A percentile compares a stretch with the other conserved stretches of the same genome.
phyloP scores from a whole-genome alignment of 768 basidiomycete species.

The Rhodotorula sphaerocarpa region DNA sequence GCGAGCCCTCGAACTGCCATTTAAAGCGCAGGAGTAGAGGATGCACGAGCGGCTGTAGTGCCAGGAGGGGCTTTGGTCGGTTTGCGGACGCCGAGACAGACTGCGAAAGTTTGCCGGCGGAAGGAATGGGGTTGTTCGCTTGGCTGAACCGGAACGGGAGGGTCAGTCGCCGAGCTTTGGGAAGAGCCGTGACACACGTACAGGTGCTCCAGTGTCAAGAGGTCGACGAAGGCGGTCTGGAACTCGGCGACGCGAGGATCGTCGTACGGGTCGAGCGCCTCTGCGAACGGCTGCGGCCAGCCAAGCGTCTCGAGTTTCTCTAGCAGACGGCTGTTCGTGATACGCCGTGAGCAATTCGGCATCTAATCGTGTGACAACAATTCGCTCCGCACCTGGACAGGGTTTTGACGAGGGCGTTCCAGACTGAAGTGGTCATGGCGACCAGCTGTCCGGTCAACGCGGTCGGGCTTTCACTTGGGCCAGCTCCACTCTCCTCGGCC shows the following conservation, averaged over 20 bases:
- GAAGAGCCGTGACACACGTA: slow-evolving; percentile 45
- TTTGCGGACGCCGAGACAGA: background rate
- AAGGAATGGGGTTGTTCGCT: slow-evolving; percentile 21
- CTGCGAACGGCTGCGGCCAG: slow-evolving; percentile 80
- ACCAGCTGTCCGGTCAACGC: slow-evolving; percentile 45
- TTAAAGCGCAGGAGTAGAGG: slow-evolving; percentile 81
- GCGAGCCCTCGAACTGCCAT: slow-evolving; percentile 82
- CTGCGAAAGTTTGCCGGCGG: background rate
- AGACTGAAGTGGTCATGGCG: slow-evolving; percentile 53
- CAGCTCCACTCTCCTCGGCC: slow-evolving; percentile 36
- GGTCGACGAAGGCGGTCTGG: slow-evolving; percentile 65
- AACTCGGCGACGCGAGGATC: slow-evolving; percentile 55
- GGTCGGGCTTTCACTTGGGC: slow-evolving; percentile 42
- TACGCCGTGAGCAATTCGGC: background rate
- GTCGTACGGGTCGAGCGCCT: slow-evolving; percentile 34
- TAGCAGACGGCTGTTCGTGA: slow-evolving; percentile 53
- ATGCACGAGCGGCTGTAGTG: slow-evolving; percentile 72
- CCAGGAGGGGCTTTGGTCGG: slow-evolving; percentile 53
- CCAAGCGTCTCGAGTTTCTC: slow-evolving; percentile 61
- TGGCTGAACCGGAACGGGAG: background rate
- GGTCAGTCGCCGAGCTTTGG: background rate
- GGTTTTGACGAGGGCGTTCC: slow-evolving; percentile 22
- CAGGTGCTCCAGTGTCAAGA: slow-evolving; percentile 71
- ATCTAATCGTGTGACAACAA: background rate
- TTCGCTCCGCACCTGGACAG: slow-evolving; percentile 16